Evolutionary conservation across 345 rosid genomes (phyloP).

Genomic region (Durio zibethinus): DNA sequence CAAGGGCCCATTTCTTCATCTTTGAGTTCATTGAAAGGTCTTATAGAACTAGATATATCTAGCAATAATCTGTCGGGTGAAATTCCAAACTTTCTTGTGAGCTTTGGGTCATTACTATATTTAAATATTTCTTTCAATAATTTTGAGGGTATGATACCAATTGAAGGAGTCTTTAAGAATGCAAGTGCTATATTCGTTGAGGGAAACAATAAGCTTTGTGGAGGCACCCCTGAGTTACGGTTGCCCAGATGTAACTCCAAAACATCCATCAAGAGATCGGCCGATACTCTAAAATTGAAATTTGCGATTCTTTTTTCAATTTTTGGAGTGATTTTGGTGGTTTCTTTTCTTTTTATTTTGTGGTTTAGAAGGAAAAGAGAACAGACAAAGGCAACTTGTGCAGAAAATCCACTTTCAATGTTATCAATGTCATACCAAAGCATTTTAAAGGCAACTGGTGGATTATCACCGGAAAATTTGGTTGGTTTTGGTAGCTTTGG

Average conservation of each 20-base stretch:
- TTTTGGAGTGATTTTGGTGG: not conserved
- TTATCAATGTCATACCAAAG: not conserved
- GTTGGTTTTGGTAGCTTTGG: slow-evolving; percentile 27
- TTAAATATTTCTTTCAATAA: slow-evolving; percentile 36
- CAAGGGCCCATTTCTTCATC: slow-evolving; percentile 30
- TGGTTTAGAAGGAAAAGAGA: not conserved
- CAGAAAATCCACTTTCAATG: not conserved
- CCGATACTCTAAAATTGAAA: not conserved
- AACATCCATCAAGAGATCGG: not conserved
- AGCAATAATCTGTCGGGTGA: slow-evolving; percentile 26
- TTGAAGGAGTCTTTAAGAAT: slow-evolving; percentile 29
- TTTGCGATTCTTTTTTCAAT: not conserved
- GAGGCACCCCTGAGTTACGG: slow-evolving; percentile 15
- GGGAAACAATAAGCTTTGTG: slow-evolving; percentile 37
- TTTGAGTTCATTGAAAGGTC: slow-evolving; percentile 26
- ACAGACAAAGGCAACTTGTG: not conserved
- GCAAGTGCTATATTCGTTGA: slow-evolving; percentile 23
- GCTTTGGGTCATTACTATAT: not conserved
- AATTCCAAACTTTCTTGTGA: slow-evolving; percentile 18
- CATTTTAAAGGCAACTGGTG: not conserved
- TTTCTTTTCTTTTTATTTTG: not conserved
- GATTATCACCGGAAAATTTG: slow-evolving; percentile 5
- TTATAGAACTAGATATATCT: slow-evolving; percentile 29
- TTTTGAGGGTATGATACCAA: slow-evolving; percentile 37
- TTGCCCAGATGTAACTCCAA: not conserved